phyloP scores from a whole-genome alignment of 495 filamentous ascomycete species.

The Xylaria sp. region DNA sequence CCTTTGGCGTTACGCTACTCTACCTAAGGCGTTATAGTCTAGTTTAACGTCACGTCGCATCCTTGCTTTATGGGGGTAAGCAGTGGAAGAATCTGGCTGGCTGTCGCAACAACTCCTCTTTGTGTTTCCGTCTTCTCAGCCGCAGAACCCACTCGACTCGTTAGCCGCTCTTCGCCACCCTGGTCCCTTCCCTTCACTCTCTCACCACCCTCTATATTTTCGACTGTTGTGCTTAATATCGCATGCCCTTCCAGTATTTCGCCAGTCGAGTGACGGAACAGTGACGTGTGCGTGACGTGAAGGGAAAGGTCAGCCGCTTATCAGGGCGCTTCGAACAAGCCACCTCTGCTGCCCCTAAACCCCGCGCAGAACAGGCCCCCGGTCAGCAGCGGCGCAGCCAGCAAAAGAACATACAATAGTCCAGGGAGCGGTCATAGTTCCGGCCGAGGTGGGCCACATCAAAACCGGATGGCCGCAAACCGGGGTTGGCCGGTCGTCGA shows the following conservation, averaged over 20 bases:
- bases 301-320: neutral
- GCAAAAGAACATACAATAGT: conserved; percentile 5
- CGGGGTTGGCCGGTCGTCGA: conserved; percentile 6
- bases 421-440: neutral
- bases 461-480: conserved; percentile 16
- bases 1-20: no score
- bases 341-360: neutral
- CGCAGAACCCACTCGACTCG: conserved; percentile 12
- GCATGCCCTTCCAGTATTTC: neutral
- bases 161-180: conserved; percentile 7
- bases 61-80: conserved; percentile 19
- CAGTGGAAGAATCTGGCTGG: neutral
- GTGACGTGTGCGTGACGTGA: neutral
- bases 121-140: conserved; percentile 19
- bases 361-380: neutral
- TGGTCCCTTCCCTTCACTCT: conserved; percentile 19
- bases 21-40: no score
- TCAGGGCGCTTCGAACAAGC: neutral
- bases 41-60: neutral
- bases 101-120: neutral
- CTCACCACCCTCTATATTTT: conserved; percentile 23
- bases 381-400: neutral
- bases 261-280: neutral
- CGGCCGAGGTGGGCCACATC: conserved; percentile 15
- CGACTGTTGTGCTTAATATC: neutral